These are phyloP conservation scores for Zopfia rhizophila DNA, from an alignment of 2,329 filamentous ascomycete species.

Conservation along the genomic window DNA sequence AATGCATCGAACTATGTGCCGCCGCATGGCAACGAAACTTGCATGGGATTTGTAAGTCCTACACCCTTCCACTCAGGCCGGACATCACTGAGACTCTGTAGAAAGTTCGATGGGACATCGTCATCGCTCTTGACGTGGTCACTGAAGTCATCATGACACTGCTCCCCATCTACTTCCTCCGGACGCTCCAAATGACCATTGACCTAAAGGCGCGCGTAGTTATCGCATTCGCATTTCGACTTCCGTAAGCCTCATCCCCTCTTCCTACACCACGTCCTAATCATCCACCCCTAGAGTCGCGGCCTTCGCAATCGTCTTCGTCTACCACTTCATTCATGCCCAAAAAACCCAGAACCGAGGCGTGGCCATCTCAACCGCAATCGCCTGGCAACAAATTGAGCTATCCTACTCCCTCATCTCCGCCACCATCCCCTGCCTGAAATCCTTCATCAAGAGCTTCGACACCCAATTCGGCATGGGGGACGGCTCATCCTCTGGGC, in stretches of 20 bases:
- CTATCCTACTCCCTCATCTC: conserved; percentile 29
- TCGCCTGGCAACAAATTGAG: conserved; percentile 22
- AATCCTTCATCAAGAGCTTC: conserved; percentile 26
- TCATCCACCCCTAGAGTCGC: conserved; percentile 4
- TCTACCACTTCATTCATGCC: conserved; percentile 2
- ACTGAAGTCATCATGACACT: conserved; percentile 12
- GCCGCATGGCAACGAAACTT: conserved; percentile 4
- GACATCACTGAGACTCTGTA: background rate
- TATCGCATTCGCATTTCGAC: conserved; percentile 17
- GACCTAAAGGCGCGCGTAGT: conserved; percentile 16
- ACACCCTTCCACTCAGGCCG: background rate
- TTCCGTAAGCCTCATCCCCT: conserved; percentile 16
- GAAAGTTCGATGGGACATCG: conserved; percentile 12
- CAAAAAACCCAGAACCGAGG: background rate
- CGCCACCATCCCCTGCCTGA: conserved; percentile 28
- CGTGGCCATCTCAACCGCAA: conserved; percentile 4
- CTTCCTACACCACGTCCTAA: background rate
- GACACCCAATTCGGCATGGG: conserved; percentile 17
- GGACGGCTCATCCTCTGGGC: too few relatives aligned
- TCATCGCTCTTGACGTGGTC: conserved; percentile 14
- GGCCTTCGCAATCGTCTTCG: conserved; percentile 9
- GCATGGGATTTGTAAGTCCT: conserved; percentile 13
- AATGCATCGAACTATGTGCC: conserved; percentile 5
- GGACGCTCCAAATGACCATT: conserved; percentile 14
- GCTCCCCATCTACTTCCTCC: conserved; percentile 14